Evolutionary conservation across 768 basidiomycete species (phyloP), one percentile per base, ranked within the genome.

Genomic region (Phaeotremella skinneri): DNA sequence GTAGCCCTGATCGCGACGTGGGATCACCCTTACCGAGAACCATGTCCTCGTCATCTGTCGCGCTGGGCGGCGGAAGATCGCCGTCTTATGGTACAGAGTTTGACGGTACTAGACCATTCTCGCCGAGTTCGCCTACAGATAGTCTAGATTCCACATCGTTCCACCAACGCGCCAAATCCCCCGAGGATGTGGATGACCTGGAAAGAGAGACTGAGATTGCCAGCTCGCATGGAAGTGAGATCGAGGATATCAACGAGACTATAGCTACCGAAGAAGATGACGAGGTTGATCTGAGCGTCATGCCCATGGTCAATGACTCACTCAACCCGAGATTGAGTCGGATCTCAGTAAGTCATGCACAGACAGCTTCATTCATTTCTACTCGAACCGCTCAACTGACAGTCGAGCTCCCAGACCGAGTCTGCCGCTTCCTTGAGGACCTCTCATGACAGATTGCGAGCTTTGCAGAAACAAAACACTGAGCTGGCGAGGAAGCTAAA

Each of bases 401-500:
- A 16, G 3, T 25, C 37, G n/a, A 20, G n/a, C n/a, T 3, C n/a
- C 16, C 45, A 75, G 73, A 73, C 71, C 23, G 66, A 69, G 34
- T 90, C 89, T 3, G 85, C 83, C 0, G 82, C 81, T 1, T 90
- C 89, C 1, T 79, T 91, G 70, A 85, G 67, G 1, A 68, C 87
- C 54, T 81, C 86, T 5, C 76, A 82, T n/a, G 89, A 90, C 45
- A 83, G 84, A 43, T 72, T 90, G 23, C 88, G 90, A 16, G 86
- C 83, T 4, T 75, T 93, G 61, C 84, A 86, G 73, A 82, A 85
- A 63, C 80, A 83, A 17, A 93, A 92, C 62, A 78, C 80, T 2
- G 91, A 93, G 31, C 78, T 93, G n/a, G 81, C 81, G 26, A 80
- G 85, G 66, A 90, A 89, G 74, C 78, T 90, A 31, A 79, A 83